Percentiles rank a stretch among this genome's conserved stretches.
phyloP scores from a whole-genome alignment of 768 basidiomycete genomes.

The Collybia sordida region DNA sequence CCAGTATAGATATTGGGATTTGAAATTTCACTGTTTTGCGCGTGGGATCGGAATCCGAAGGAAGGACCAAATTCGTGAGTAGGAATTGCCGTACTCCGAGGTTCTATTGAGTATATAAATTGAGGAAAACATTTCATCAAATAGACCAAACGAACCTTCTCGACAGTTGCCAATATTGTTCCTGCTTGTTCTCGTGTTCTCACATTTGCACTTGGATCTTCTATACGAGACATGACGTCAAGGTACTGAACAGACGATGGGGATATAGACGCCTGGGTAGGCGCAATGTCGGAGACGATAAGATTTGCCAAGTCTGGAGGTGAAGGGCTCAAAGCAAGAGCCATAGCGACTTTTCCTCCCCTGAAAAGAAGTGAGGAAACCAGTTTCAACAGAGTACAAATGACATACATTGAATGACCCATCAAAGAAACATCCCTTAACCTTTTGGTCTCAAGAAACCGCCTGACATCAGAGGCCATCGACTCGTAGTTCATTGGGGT shows the following conservation, averaged over 20 bases:
- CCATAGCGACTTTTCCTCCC: constrained; percentile 85
- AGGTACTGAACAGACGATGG: constrained; percentile 64
- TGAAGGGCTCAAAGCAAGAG: constrained; percentile 52
- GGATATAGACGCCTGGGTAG: constrained; percentile 51
- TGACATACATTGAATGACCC: constrained; percentile 82
- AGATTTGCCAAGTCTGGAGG: constrained; percentile 32
- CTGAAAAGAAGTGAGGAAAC: constrained; percentile 29
- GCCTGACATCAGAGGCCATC: constrained; percentile 77
- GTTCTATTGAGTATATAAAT: constrained; percentile 41
- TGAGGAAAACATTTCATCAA: neutral
- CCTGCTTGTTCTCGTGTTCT: constrained; percentile 65
- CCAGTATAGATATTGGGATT: constrained; percentile 66
- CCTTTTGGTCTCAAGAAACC: constrained; percentile 53
- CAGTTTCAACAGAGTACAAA: neutral
- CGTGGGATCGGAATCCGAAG: constrained; percentile 9
- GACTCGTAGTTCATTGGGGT: constrained; percentile 66
- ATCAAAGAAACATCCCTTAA: constrained; percentile 65
- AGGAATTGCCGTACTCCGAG: constrained; percentile 70
- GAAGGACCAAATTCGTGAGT: constrained; percentile 62
- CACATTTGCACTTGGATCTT: constrained; percentile 40
- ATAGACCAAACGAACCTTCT: constrained; percentile 42
- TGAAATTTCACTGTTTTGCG: constrained; percentile 52
- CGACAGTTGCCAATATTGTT: constrained; percentile 54
- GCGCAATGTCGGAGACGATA: constrained; percentile 81
- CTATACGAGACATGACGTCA: constrained; percentile 67